Percentiles rank a stretch among this genome's conserved stretches.
These are phyloP conservation scores for Planoprotostelium fungivorum DNA, from an alignment of 78 protist genomes.

Conservation along the genomic window DNA sequence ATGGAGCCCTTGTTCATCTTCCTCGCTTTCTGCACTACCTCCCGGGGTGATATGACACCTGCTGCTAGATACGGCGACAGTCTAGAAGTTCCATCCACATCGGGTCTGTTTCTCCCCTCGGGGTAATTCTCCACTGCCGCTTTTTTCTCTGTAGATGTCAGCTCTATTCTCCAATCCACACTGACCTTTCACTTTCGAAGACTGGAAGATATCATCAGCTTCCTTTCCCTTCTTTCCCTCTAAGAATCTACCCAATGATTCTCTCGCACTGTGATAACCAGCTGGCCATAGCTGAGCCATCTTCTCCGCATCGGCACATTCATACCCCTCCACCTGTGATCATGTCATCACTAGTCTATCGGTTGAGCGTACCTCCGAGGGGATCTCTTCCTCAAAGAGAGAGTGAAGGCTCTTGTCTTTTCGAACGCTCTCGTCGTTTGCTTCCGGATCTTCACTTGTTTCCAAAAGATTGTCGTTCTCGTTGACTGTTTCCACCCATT, in stretches of 20 bases:
- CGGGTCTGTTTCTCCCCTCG: not conserved
- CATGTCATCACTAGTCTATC: not conserved
- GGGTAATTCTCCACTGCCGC: not conserved
- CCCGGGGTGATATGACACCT: not conserved
- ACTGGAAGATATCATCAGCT: not conserved
- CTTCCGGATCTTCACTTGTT: not conserved
- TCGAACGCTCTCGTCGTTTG: not conserved
- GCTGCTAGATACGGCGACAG: not conserved
- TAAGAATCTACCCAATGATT: not conserved
- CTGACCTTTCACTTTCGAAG: not conserved
- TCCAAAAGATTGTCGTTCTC: not conserved
- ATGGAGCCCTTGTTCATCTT: not conserved
- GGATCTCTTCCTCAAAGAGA: not conserved
- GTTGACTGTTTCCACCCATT: not conserved
- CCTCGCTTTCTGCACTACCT: not conserved
- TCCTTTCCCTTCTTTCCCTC: not conserved
- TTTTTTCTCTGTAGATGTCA: not conserved
- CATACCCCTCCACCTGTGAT: not conserved
- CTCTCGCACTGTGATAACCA: not conserved
- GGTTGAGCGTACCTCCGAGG: not conserved
- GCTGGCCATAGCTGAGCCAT: not conserved
- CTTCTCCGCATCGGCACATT: not conserved
- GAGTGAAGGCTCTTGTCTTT: not conserved
- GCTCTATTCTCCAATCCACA: no score
- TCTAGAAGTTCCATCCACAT: not conserved